phyloP scores from a whole-genome alignment of 2,329 filamentous ascomycete genomes.

The Phaeosphaeria sp. region DNA sequence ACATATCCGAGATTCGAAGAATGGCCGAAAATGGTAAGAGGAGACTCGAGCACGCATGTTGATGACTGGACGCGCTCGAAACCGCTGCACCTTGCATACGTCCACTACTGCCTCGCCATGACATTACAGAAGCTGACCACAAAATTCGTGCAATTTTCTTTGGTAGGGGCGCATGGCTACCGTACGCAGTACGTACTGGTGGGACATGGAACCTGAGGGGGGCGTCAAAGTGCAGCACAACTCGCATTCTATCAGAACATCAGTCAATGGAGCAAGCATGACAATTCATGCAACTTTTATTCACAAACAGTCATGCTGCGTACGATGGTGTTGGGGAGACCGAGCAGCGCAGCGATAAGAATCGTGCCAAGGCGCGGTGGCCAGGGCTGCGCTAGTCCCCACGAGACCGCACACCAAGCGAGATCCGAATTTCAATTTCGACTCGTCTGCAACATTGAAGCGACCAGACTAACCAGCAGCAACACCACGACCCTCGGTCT shows the following conservation, averaged over 20 bases:
- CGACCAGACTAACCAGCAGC: constrained; percentile 41
- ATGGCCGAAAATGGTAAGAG: not conserved
- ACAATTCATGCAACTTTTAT: too few species aligned
- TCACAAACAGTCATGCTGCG: too few species aligned
- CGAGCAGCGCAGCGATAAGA: too few species aligned
- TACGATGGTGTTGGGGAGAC: too few species aligned
- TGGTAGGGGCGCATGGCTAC: not conserved
- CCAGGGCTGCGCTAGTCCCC: constrained; percentile 1
- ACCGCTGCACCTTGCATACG: not conserved
- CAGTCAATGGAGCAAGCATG: too few species aligned
- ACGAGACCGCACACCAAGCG: not conserved
- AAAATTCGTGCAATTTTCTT: not conserved
- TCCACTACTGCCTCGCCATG: not conserved
- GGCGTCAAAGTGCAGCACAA: too few species aligned
- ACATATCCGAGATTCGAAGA: not conserved
- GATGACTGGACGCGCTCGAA: too few species aligned
- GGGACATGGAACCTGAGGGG: not conserved
- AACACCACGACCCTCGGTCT: constrained; percentile 36
- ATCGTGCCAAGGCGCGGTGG: not conserved
- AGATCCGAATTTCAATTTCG: not conserved
- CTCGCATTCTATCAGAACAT: too few species aligned
- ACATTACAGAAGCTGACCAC: not conserved
- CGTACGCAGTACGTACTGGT: not conserved
- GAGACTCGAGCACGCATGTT: not conserved
- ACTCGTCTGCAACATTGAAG: constrained; percentile 2